Evolutionary conservation across 2,329 filamentous ascomycete genomes (phyloP), one percentile per base, ranked within the genome.

Genomic region (Trichoderma afroharzianum): DNA sequence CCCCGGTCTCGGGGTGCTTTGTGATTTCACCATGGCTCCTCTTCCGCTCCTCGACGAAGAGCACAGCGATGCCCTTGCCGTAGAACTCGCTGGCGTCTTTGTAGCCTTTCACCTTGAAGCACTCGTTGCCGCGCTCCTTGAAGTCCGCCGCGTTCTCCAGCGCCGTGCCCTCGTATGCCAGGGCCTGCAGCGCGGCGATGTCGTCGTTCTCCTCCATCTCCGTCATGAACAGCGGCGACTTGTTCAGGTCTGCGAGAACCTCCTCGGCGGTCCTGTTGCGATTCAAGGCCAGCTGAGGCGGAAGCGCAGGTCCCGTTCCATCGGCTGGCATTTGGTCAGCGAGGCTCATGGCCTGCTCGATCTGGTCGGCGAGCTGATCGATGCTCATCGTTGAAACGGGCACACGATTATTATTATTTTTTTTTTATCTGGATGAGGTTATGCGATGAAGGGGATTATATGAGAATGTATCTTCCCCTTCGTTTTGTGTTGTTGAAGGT

Each of bases 181-280:
- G 85, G 0, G 96, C 95, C 79, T 93, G 92, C 72, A 99, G 86
- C 0, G 96, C 97, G 76, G 97, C 94, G 0, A 97, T 85, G 75
- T 93, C 90, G 73, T 92, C 86, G 78, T 97, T 97, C 75, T 97
- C 92, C 76, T 93, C 93, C 39, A 98, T 86, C 75, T 93, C 91
- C 33, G 94, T 98, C 96, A 99, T 99, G 86, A 99, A 99, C 47
- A 99, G 87, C 7, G 96, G 96, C 36, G 85, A 88, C 79, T 85
- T 85, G 79, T 88, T 88, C 55, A 90, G 81, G 63, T 90, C 88
- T 11, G 85, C 85, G 71, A 86, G 80, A 39, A 89, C 84, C 76
- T 90, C 87, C 47, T 88, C 87, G 3, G 86, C 81, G 5, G 87
- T 85, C 80, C 85, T 87, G 76, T 83, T 77, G 28, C 77, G 77